Base-by-base conservation (phyloP, 2,329 filamentous ascomycete genomes). In the Xylaria sp. region DNA sequence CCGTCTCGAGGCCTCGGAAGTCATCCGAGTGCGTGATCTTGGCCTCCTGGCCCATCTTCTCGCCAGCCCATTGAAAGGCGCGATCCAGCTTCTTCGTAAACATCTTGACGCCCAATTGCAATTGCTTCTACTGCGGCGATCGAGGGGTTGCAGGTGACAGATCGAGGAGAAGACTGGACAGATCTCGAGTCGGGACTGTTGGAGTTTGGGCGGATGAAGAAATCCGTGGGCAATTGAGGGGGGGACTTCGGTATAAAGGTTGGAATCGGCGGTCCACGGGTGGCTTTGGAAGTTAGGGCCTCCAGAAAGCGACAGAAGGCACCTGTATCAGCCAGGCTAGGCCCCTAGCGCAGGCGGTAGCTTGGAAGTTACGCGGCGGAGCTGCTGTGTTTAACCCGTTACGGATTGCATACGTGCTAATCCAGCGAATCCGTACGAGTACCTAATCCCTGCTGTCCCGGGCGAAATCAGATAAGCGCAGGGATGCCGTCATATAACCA, bases 11-110 rank as follows among this genome's bases (percentile, higher is more conserved):
- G 61, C 84, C 83, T 77, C 90, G 95, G 83, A 97, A 97, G 71
- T 97, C 89, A 55, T 97, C 92, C 0, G 91, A 89, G 65, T 91
- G 86, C 73, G 82, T 85, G 8, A 93, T 97, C 78, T 92, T 94
- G 76, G 87, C 83, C 76, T 97, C 92, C 66, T 85, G 85, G 69
- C 93, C 93, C 90, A 97, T 96, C 77, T 92, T 91, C 79, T 97
- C 93, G 67, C 91, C 91, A 44, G 92, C 91, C 93, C 93, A 97
- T 88, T 97, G 93, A 80, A 93, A 95, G 80, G 96, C 88, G 72
- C 93, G 89, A 77, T 92, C 93, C 73, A 97, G 86, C 74, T 95
- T 96, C 81, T 96, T 96, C 76, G 79, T 81, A 69, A 85, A 78
- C 68, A 80, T 77, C 82, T 84, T 84, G 18, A 42, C 19, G 18